Evolutionary conservation across 192 early-diverging fungal genomes (phyloP).

Genomic region (Fimicolochytrium jonesii): DNA sequence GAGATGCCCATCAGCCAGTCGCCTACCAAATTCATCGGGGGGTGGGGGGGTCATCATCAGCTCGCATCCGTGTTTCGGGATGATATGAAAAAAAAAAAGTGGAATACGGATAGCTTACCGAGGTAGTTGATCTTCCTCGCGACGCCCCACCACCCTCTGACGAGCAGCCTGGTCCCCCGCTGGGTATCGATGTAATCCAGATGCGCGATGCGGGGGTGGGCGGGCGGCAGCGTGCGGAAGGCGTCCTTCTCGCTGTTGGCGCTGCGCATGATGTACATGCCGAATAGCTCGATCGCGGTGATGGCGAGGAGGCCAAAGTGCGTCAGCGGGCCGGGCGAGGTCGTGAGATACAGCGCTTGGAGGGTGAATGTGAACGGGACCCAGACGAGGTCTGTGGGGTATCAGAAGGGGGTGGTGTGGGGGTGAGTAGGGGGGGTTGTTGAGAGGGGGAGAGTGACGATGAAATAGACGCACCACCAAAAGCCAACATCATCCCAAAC

Average conservation of each 20-base stretch:
- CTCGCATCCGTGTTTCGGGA: too few relatives aligned
- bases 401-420: too few relatives aligned
- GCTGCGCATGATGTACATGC: conserved; percentile 82
- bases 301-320: conserved; percentile 29
- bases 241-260: conserved; percentile 89
- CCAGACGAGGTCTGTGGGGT: conserved; percentile 81
- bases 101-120: conserved; percentile 31
- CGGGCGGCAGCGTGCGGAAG: conserved; percentile 63
- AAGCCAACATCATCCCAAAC: conserved; percentile 76
- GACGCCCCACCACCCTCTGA: conserved; percentile 92
- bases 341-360: conserved; percentile 82
- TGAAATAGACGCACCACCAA: conserved; percentile 1
- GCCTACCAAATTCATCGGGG: conserved; percentile 30
- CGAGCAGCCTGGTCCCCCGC: conserved; percentile 73
- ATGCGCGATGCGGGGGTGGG: conserved; percentile 41
- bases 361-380: conserved; percentile 86
- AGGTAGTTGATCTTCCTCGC: conserved; percentile 94
- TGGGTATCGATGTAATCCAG: conserved; percentile 83
- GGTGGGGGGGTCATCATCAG: background rate
- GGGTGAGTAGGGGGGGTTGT: background rate
- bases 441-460: background rate
- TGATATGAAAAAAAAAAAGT: conserved; percentile 11
- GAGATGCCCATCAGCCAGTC: conserved; percentile 92
- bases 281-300: conserved; percentile 54
- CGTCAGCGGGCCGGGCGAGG: conserved; percentile 56